phyloP scores from a whole-genome alignment of 169 alveolate genomes.

The Eimeria necatrix region DNA sequence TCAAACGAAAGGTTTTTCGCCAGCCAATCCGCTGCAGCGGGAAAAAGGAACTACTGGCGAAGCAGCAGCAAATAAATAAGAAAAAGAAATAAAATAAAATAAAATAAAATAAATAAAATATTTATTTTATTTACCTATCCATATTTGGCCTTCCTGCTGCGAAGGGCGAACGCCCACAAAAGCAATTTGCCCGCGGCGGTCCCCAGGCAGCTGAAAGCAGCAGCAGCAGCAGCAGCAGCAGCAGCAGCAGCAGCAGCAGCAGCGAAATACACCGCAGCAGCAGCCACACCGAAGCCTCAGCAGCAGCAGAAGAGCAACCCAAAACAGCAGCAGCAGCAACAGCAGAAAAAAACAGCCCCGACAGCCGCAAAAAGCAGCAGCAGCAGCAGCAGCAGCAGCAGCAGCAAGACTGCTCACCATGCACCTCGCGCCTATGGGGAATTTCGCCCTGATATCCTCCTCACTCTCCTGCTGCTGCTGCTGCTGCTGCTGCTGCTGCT shows the following conservation, averaged over 20 bases:
- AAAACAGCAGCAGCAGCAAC: background rate
- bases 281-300: background rate
- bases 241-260: background rate
- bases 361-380: background rate
- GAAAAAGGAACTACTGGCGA: too few species aligned
- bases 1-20: too few species aligned
- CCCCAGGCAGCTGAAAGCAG: constrained; percentile 59
- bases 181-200: constrained; percentile 58
- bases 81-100: background rate
- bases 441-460: constrained; percentile 14
- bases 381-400: background rate
- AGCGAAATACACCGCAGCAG: background rate
- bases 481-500: constrained; percentile 39
- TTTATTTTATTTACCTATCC: constrained; percentile 62
- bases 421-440: constrained; percentile 57
- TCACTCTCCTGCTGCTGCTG: constrained; percentile 17
- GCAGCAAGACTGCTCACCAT: background rate
- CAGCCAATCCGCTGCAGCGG: too few species aligned
- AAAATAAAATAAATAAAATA: too few species aligned
- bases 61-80: background rate
- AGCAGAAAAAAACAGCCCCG: background rate
- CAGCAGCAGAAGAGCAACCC: background rate
- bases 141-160: constrained; percentile 15
- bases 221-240: background rate
- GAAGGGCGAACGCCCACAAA: constrained; percentile 68